Evolutionary conservation across 805 yeast genomes (phyloP).

Genomic region (Dipodascopsis uninucleata): DNA sequence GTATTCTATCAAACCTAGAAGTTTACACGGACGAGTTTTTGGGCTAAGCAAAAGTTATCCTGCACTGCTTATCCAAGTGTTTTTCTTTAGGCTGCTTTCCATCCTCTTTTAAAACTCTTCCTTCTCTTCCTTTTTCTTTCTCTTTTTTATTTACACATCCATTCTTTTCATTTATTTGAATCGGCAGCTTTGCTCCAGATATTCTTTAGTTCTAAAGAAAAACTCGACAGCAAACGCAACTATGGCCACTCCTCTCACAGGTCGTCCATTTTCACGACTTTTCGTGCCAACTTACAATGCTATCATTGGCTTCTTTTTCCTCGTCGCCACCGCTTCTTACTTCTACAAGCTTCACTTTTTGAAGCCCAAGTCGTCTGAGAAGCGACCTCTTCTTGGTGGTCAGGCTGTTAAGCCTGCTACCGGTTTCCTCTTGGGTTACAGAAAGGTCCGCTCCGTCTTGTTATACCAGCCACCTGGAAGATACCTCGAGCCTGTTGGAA

Average conservation of each 20-base stretch:
- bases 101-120: too few species aligned
- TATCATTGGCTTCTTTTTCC: slow-evolving; percentile 26
- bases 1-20: too few species aligned
- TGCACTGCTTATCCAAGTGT: too few species aligned
- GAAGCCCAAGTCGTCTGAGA: slow-evolving; percentile 21
- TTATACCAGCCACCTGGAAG: slow-evolving; percentile 29
- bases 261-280: slow-evolving; percentile 26
- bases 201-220: too few species aligned
- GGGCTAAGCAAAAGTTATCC: too few species aligned
- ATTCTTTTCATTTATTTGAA: too few species aligned
- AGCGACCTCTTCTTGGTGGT: slow-evolving; percentile 24
- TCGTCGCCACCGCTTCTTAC: slow-evolving; percentile 21
- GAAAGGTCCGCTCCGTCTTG: slow-evolving; percentile 20
- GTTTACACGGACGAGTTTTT: too few species aligned
- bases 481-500: slow-evolving; percentile 27
- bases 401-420: slow-evolving; percentile 22
- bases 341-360: slow-evolving; percentile 20
- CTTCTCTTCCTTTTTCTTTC: too few species aligned
- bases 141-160: too few species aligned
- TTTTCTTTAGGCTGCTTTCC: too few species aligned
- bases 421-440: slow-evolving; percentile 14
- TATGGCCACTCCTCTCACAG: slow-evolving; percentile 23
- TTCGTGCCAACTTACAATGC: slow-evolving; percentile 28
- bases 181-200: too few species aligned
- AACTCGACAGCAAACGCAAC: too few species aligned